Evolutionary conservation across 2,329 filamentous ascomycete species (phyloP).

Genomic region (Fragosphaeria purpurea): DNA sequence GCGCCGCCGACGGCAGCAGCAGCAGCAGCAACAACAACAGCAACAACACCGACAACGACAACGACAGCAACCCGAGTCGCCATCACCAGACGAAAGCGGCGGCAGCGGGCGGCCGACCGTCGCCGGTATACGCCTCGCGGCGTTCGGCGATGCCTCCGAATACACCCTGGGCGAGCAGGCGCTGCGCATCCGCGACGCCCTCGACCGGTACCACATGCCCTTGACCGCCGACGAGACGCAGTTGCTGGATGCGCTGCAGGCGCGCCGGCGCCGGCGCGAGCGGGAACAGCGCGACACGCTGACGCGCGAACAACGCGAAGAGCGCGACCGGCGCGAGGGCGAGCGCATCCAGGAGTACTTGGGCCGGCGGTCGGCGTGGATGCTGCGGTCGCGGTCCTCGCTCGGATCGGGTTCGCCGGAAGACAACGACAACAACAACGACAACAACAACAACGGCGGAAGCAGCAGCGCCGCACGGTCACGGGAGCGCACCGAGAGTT

Average conservation of each 20-base stretch:
- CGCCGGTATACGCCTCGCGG: too few relatives aligned
- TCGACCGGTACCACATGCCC: conserved; percentile 39
- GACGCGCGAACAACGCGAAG: neutral
- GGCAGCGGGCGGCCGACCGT: too few relatives aligned
- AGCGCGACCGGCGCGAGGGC: conserved; percentile 1
- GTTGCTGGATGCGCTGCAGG: conserved; percentile 46
- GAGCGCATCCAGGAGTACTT: neutral
- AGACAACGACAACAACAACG: neutral
- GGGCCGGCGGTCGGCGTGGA: conserved; percentile 3
- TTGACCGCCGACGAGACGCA: conserved; percentile 44
- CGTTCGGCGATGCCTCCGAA: conserved; percentile 4
- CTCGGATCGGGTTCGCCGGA: neutral
- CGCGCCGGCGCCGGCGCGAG: conserved; percentile 34
- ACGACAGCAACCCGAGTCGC: too few relatives aligned
- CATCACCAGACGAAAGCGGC: too few relatives aligned
- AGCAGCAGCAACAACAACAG: conserved; percentile 3
- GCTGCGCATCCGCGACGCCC: conserved; percentile 20
- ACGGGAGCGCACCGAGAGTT: conserved; percentile 25
- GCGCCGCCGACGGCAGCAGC: conserved; percentile 25
- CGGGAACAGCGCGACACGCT: neutral
- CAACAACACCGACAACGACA: too few relatives aligned
- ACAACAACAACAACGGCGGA: neutral
- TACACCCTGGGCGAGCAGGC: conserved; percentile 19
- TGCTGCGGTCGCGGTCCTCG: conserved; percentile 2
- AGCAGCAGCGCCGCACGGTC: conserved; percentile 14